Evolutionary conservation across 139 green algal genomes (phyloP).

Genomic region (Micromonas pusilla): DNA sequence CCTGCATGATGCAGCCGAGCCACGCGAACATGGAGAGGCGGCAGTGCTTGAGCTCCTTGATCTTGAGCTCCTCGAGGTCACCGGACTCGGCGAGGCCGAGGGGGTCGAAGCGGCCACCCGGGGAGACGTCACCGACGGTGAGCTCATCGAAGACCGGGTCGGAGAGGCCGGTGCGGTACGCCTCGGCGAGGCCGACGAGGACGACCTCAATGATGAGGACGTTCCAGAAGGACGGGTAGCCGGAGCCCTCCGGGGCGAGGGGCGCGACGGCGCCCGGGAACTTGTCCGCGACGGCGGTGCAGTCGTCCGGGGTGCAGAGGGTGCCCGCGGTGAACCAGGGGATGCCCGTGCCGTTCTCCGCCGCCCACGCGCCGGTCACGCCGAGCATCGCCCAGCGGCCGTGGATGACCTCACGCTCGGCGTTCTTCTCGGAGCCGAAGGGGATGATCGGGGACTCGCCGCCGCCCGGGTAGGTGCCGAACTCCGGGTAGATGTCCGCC

Average conservation of each 20-base stretch:
- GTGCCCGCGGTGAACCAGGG: conserved; percentile 30
- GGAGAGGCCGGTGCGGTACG: conserved; percentile 26
- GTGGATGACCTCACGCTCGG: conserved; percentile 80
- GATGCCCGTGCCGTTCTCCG: conserved; percentile 33
- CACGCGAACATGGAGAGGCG: conserved; percentile 33
- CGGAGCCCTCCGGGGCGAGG: conserved; percentile 26
- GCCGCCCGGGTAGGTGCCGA: conserved; percentile 29
- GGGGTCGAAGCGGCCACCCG: conserved; percentile 35
- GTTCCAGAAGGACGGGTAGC: conserved; percentile 32
- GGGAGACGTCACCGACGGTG: conserved; percentile 31
- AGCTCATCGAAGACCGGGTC: conserved; percentile 25
- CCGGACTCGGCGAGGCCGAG: conserved; percentile 24
- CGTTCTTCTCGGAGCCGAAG: conserved; percentile 32
- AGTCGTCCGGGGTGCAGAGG: conserved; percentile 33
- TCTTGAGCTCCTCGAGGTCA: conserved; percentile 35
- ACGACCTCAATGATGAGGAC: conserved; percentile 26
- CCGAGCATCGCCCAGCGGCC: conserved; percentile 76
- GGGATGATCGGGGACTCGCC: conserved; percentile 32
- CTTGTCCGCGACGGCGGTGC: conserved; percentile 30
- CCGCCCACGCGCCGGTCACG: conserved; percentile 67
- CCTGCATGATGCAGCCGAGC: conserved; percentile 30
- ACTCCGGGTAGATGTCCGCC: conserved; percentile 32
- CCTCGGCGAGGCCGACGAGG: conserved; percentile 21
- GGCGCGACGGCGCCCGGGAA: conserved; percentile 31
- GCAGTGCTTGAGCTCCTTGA: conserved; percentile 37